Evolutionary conservation across 768 basidiomycete genomes (phyloP), one percentile per base, ranked within the genome.

Genomic region (Sporobolomyces pararoseus): DNA sequence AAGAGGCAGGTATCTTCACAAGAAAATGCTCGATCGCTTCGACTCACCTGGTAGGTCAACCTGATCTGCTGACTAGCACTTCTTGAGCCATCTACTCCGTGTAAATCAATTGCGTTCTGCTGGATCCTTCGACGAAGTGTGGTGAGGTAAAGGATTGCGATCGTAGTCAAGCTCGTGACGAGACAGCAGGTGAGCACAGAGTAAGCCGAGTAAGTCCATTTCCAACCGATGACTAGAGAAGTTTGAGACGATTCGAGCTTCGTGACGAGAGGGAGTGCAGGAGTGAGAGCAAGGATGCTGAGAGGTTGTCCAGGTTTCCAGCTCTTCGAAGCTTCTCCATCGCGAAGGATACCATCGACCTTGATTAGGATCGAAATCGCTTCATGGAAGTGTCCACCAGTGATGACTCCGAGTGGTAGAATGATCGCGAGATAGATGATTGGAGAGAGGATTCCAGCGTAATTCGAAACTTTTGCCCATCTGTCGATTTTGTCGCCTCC

Each of bases 61-160:
- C n/a, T n/a, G 46, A 61, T 61, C n/a, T 61, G 59, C 32, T 49
- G 7, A 23, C 19, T 35, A 3, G 59, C 31, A 23, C 4, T 4
- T 16, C 32, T 32, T 6, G 59, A 47, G 4, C 17, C 19, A 1
- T 47, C 59, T 31, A 49, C 23, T 7, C 46, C 59, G 7, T 35
- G 46, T 16, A 61, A 46, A 3, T 61, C 46, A 4, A 7, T 3
- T 6, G 31, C 32, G 7, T 44, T 47, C 31, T 14, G 29, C 27
- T 50, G 32, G 59, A 61, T 47, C 44, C 59, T 46, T 5, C 34
- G 13, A 31, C 59, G 59, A 29, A 61, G 59, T 17, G 59, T 49
- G 25, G 29, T 23, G 21, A 61, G 44, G 32, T 61, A 35, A 19
- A 61, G 31, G 2, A 13, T 12, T 7, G 44, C 59, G 32, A 50